Evolutionary conservation across 2,329 filamentous ascomycete species (phyloP), one percentile per base, ranked within the genome.

Genomic region (Diaporthe destruens): DNA sequence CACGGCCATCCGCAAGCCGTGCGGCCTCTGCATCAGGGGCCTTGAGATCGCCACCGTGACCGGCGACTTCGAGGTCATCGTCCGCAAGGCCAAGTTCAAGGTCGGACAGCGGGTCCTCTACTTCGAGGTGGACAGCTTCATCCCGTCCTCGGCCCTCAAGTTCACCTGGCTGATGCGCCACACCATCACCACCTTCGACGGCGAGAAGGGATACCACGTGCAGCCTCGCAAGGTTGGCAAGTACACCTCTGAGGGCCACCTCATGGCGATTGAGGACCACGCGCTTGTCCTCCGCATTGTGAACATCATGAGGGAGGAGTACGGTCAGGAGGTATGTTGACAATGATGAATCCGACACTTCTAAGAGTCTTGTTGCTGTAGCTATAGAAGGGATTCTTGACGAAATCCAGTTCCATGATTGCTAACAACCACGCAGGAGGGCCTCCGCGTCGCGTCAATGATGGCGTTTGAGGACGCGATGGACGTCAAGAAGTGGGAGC

Each of bases 71-170:
- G 75, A 59, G 2, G 76, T 81, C 1, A 74, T 80, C 2, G 73
- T 75, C 1, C 39, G 47, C 3, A 63, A 68, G 5, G 70, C 63
- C 11, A 51, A 68, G 0, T 77, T 74, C 72, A 3, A 74, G 20
- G 59, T 72, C 2, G 78, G 77, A 54, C 74, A 81, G n/a, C 65
- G 77, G 0, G 77, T 80, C 6, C 72, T 81, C 23, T 81, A 76
- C 53, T 79, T 81, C 65, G 79, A 81, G 70, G 78, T 80, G 29
- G 80, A 81, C 73, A 78, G 77, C 56, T 80, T 81, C 74, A 61
- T 82, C 8, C 80, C 80, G 9, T 57, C 55, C 11, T 59, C 32
- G 8, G 61, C 76, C 39, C 36, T 68, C n/a, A 70, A 75, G 1
- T 78, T 75, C 20, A 44, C 53, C 29, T 75, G 77, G 79, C 75